Base-by-base conservation (phyloP, 2,329 filamentous ascomycete genomes). In the Verticillium klebahnii region DNA sequence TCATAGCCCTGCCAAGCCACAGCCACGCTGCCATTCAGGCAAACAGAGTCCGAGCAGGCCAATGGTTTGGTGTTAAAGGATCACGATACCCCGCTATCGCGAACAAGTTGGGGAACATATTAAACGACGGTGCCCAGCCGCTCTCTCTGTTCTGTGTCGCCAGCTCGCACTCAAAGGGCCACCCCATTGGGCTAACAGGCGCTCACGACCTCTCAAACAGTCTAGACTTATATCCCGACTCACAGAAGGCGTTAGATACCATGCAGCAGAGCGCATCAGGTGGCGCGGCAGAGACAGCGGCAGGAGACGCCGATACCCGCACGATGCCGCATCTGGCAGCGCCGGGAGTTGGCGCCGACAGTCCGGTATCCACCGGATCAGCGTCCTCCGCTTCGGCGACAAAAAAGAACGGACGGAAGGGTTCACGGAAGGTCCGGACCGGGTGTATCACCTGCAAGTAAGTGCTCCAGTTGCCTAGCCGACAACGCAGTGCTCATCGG, bases 361-460 rank as follows among this genome's bases (percentile, higher is more conserved):
- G 45, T 52, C 45, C 45, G 2, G 45, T n/a, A 23, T 52, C 19
- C 45, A 52, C 45, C 19, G 45, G 45, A 52, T 52, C 45, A 52
- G 8, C 45, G 45, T 25, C 45, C 11, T 52, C 45, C 12, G 19
- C 19, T 8, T 52, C 45, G 12, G 19, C 19, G 19, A 23, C 45
- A 6, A 52, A 52, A 8, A 23, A 23, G 19, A 58, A 32, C 15
- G 73, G 73, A 23, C 73, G 73, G 31, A 80, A 78, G 67, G 78
- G 78, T 15, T 78, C 72, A 56, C 77, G 75, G 67, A 80, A 80
- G 65, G 78, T 80, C 60, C 73, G 77, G 59, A 81, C 79, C 7
- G 82, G 82, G 15, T 85, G 82, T 70, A 74, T 82, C 61, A 85
- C 82, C 57, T 85, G 82, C 80, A 84, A 84, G 81, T 58, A 34